These are phyloP conservation scores for Emmonsiellopsis sp. DNA, from an alignment of 2,329 filamentous ascomycete genomes.

Conservation along the genomic window DNA sequence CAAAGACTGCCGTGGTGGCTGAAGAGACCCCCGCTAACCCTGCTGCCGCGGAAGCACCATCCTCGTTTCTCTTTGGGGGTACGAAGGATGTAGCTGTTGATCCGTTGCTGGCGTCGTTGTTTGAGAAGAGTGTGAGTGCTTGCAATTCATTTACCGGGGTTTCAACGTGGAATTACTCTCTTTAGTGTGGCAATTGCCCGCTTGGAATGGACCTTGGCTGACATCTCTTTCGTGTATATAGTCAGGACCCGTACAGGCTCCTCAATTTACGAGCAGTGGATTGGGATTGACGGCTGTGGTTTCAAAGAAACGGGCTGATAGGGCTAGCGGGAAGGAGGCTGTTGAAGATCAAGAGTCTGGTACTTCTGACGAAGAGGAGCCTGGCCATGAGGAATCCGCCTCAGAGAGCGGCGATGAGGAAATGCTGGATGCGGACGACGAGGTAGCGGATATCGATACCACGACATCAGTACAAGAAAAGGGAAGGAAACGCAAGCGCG, in stretches of 20 bases:
- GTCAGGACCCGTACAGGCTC: slow-evolving; percentile 33
- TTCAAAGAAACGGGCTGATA: neutral
- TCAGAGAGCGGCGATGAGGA: slow-evolving; percentile 22
- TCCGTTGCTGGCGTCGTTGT: slow-evolving; percentile 59
- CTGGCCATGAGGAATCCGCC: slow-evolving; percentile 16
- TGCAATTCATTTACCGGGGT: neutral
- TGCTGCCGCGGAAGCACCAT: slow-evolving; percentile 16
- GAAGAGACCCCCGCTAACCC: slow-evolving; percentile 9
- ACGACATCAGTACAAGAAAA: slow-evolving; percentile 14
- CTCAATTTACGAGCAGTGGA: slow-evolving; percentile 10
- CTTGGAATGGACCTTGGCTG: neutral
- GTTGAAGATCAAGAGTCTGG: neutral
- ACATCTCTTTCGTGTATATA: slow-evolving; percentile 8
- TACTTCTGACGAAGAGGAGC: slow-evolving; percentile 17
- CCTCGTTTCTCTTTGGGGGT: slow-evolving; percentile 40
- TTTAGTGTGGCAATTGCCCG: neutral
- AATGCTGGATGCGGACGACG: slow-evolving; percentile 32
- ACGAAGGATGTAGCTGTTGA: slow-evolving; percentile 51
- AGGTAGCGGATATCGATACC: slow-evolving; percentile 51
- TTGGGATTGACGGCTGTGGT: neutral
- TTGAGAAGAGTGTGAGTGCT: slow-evolving; percentile 59
- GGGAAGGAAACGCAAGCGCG: slow-evolving; percentile 46
- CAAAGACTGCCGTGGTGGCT: slow-evolving; percentile 10
- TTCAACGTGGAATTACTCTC: neutral
- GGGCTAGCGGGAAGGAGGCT: neutral